Evolutionary conservation across 768 basidiomycete genomes (phyloP).

Genomic region (Mycena galericulata): DNA sequence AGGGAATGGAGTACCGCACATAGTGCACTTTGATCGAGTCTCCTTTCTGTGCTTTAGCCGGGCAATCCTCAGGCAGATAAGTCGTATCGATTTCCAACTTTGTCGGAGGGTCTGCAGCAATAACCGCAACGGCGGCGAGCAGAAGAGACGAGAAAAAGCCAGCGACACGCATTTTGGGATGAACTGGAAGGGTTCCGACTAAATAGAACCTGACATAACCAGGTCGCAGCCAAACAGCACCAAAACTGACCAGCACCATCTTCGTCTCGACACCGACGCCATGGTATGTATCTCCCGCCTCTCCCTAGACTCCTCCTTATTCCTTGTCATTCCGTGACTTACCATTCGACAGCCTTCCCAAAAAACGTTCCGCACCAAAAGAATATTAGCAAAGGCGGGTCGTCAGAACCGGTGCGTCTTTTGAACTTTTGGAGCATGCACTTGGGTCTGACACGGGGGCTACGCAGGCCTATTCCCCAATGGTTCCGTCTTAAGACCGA

Average conservation of each 20-base stretch:
- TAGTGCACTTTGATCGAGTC: constrained; percentile 84
- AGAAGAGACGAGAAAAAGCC: constrained; percentile 60
- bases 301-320: neutral
- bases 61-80: constrained; percentile 67
- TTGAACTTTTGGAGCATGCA: neutral
- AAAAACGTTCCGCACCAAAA: constrained; percentile 98
- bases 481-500: constrained; percentile 99
- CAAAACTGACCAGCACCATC: too few relatives aligned
- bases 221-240: too few relatives aligned
- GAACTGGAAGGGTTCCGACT: too few relatives aligned
- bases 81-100: constrained; percentile 75
- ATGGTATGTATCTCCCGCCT: constrained; percentile 58
- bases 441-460: neutral
- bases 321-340: constrained; percentile 12
- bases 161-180: constrained; percentile 61
- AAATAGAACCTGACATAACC: too few relatives aligned
- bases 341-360: constrained; percentile 86
- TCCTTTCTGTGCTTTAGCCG: constrained; percentile 65
- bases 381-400: constrained; percentile 94
- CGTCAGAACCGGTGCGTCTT: constrained; percentile 91
- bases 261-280: too few relatives aligned
- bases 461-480: constrained; percentile 94
- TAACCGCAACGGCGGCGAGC: constrained; percentile 59
- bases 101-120: constrained; percentile 61
- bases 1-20: constrained; percentile 51